phyloP scores from a whole-genome alignment of 805 yeast genomes.

The Nakazawaea ambrosiae region DNA sequence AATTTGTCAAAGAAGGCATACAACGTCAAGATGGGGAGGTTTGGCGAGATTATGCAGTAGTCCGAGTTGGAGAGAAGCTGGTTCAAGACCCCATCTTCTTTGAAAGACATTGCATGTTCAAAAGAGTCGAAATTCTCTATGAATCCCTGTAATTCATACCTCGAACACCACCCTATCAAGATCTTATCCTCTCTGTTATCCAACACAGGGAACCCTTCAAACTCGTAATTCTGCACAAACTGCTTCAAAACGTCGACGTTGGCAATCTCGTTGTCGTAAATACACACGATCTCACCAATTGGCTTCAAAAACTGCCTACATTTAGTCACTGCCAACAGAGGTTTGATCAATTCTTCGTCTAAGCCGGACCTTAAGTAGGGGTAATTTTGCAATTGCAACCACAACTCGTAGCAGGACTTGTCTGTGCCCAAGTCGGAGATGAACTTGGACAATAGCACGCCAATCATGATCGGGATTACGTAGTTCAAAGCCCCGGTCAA shows the following conservation, averaged over 20 bases:
- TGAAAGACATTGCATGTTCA: conserved; percentile 3
- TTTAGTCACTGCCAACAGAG: conserved; percentile 30
- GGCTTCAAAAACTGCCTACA: conserved; percentile 30
- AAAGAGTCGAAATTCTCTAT: conserved; percentile 14
- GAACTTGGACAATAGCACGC: conserved; percentile 70
- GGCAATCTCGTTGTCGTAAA: conserved; percentile 22
- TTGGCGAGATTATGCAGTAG: conserved; percentile 21
- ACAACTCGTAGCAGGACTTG: conserved; percentile 59
- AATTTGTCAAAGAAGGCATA: conserved; percentile 31
- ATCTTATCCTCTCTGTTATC: conserved; percentile 24
- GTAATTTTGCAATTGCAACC: conserved; percentile 35
- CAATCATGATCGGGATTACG: conserved; percentile 79
- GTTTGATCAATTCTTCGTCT: conserved; percentile 22
- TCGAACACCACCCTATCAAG: conserved; percentile 36
- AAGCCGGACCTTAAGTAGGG: conserved; percentile 35
- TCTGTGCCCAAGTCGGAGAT: conserved; percentile 56
- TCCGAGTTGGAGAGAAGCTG: conserved; percentile 11
- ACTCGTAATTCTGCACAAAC: conserved; percentile 14
- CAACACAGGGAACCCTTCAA: conserved; percentile 39
- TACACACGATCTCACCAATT: conserved; percentile 19
- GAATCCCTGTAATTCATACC: conserved; percentile 28
- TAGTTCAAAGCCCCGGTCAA: conserved; percentile 81
- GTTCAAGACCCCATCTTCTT: conserved; percentile 11
- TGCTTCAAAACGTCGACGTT: conserved; percentile 22
- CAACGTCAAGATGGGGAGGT: conserved; percentile 26